Evolutionary conservation across 805 yeast species (phyloP), one percentile per base, ranked within the genome.

Genomic region (Wickerhamiella domercqiae): DNA sequence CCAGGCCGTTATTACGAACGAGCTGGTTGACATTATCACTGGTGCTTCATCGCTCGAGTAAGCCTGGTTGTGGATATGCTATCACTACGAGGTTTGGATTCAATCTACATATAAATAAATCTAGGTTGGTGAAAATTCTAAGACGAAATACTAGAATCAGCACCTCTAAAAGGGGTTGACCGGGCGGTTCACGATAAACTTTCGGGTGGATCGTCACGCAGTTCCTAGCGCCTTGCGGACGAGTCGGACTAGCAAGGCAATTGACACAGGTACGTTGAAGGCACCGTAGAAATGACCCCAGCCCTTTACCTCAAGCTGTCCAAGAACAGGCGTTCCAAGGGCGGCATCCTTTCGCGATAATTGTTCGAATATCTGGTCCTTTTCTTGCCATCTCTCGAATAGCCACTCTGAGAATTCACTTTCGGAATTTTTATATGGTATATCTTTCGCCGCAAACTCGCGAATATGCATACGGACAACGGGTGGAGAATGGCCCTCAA

Each of bases 1-100:
- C 73, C 98, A 90, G 74, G 95, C 96, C 52, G 95, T 86, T 60
- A 87, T 87, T 59, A 86, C 97, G 66, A 90, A 90, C 75, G 98
- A 90, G 73, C 71, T 90, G 76, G 98, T 90, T 59, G 98, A 90
- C 69, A 90, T 90, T 59, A 87, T 90, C 64, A 90, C 98, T 56
- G 98, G 98, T 84, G 98, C 98, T 57, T 83, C 97, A 47, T 83
- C 97, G 43, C 76, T 90, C 68, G 94, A 80, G 70, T 87, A 79
- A 61, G 18, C 32, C 18, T 5, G 22, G 24, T 16, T 18, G 17
- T n/a, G 25, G n/a, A 34, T 34, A 34, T n/a, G n/a, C 15, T 32
- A 32, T 14, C 16, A 17, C 31, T 29, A 29, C 16, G 7, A 29
- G n/a, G 13, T 13, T 18, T 29, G n/a, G n/a, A n/a, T n/a, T n/a